Evolutionary conservation across 176 grass and related monocot genomes (phyloP).

Genomic region (Zoysia japonica): DNA sequence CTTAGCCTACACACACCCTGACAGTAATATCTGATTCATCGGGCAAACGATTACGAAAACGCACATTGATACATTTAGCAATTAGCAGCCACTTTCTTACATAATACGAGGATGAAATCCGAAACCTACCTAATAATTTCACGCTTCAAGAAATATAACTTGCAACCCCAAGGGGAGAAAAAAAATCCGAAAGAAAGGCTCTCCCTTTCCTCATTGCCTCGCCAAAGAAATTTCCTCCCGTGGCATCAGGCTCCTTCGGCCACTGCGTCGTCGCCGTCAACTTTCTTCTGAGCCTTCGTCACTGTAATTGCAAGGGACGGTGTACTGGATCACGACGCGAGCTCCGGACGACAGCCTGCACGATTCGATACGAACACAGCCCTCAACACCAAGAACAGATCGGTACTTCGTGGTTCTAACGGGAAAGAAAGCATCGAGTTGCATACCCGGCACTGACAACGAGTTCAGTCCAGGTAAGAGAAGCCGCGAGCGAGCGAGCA

Average conservation of each 20-base stretch:
- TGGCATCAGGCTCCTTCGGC: background rate
- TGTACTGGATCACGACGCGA: conserved; percentile 80
- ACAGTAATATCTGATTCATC: background rate
- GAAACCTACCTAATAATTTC: background rate
- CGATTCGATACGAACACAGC: background rate
- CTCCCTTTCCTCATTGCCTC: background rate
- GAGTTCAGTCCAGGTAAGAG: conserved; percentile 42
- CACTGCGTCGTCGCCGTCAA: background rate
- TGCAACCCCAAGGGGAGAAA: conserved; percentile 4
- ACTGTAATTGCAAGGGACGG: conserved; percentile 51
- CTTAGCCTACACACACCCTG: background rate
- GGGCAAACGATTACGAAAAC: background rate
- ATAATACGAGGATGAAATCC: background rate
- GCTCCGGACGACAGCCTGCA: conserved; percentile 87
- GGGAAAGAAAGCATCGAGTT: conserved; percentile 25
- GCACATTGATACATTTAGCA: background rate
- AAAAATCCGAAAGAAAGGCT: background rate
- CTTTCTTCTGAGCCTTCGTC: conserved; percentile 47
- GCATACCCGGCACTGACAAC: conserved; percentile 55
- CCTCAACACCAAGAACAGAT: conserved; percentile 32
- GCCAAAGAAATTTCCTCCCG: background rate
- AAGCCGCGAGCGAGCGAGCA: conserved; percentile 32
- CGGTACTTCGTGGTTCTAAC: background rate
- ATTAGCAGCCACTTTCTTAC: conserved; percentile 36
- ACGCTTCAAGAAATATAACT: conserved; percentile 29